These are phyloP conservation scores for Tetradesmus obliquus DNA, from an alignment of 139 green algal species.

Conservation along the genomic window DNA sequence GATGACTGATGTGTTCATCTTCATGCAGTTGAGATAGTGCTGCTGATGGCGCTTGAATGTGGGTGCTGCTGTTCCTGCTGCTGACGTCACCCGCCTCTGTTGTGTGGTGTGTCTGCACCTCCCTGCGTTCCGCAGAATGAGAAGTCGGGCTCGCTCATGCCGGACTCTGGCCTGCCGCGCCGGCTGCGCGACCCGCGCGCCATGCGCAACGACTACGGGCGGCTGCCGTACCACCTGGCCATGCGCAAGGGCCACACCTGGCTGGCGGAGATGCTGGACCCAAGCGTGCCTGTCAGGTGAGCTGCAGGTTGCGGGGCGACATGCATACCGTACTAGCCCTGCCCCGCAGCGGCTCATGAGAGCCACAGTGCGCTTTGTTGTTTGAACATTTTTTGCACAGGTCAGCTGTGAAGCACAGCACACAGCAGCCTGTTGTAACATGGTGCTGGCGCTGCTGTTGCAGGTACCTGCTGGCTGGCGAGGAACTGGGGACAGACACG, in stretches of 20 bases:
- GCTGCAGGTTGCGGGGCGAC: not conserved
- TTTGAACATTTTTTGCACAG: too few species aligned
- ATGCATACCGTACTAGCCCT: too few species aligned
- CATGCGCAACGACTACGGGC: constrained; percentile 51
- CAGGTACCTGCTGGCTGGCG: constrained; percentile 44
- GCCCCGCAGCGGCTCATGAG: too few species aligned
- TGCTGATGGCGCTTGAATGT: not conserved
- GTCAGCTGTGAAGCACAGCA: too few species aligned
- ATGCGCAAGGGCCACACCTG: constrained; percentile 45
- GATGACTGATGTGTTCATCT: not conserved
- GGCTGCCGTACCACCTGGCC: constrained; percentile 46
- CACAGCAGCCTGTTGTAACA: not conserved
- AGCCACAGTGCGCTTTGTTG: too few species aligned
- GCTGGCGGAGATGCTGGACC: constrained; percentile 50
- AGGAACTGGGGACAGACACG: constrained; percentile 25
- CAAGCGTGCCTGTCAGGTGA: constrained; percentile 45
- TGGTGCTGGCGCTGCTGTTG: not conserved
- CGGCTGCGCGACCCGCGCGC: constrained; percentile 43
- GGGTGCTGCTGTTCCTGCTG: not conserved
- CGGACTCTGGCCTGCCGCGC: not conserved
- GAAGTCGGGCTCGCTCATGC: constrained; percentile 26
- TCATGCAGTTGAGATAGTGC: not conserved
- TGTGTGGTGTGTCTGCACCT: not conserved
- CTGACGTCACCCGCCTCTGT: not conserved
- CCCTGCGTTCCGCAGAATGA: constrained; percentile 23